A percentile compares a stretch with the other conserved stretches of the same genome.
These are phyloP conservation scores for Tulasnella sp. DNA, from an alignment of 768 basidiomycete species.

Conservation along the genomic window DNA sequence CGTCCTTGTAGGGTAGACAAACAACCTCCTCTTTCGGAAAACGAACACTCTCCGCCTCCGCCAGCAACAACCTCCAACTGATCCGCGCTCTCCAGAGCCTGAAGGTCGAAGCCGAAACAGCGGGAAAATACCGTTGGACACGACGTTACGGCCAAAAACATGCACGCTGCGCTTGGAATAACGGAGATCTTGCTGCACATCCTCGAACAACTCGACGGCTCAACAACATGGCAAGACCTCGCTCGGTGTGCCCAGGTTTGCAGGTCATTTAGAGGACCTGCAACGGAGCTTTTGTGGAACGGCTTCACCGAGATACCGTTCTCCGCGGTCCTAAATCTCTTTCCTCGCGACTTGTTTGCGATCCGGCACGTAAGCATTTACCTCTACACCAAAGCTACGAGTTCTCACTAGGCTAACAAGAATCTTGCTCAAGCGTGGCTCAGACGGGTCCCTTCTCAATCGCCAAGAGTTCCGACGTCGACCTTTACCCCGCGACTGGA, in stretches of 20 bases:
- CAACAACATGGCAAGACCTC: not conserved
- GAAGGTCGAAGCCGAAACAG: too few species aligned
- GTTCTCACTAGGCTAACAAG: not conserved
- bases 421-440: not conserved
- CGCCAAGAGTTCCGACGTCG: not conserved
- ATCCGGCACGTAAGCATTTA: not conserved
- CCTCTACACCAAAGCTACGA: not conserved
- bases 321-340: not conserved
- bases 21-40: not conserved
- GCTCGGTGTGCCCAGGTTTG: not conserved
- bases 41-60: not conserved
- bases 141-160: not conserved
- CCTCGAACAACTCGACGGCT: not conserved
- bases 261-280: not conserved
- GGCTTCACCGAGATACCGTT: not conserved
- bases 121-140: too few species aligned
- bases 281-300: not conserved
- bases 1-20: slow-evolving; percentile 1
- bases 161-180: not conserved
- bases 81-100: too few species aligned
- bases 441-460: not conserved
- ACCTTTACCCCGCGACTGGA: not conserved
- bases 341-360: not conserved
- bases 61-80: not conserved
- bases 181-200: not conserved